phyloP scores from a whole-genome alignment of 805 yeast genomes.

The Komagataella populi region DNA sequence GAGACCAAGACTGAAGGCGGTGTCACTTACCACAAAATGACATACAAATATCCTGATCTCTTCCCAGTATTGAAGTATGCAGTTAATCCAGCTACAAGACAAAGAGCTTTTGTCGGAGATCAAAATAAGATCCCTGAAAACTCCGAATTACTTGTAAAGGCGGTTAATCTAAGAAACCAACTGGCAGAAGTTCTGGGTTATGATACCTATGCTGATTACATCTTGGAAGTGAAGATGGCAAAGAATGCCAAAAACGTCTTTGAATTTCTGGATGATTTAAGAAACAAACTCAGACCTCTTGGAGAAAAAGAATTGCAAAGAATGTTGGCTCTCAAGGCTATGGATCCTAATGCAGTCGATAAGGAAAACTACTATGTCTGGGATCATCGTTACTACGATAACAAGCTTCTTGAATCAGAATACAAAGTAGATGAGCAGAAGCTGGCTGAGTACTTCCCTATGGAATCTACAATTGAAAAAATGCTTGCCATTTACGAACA shows the following conservation, averaged over 20 bases:
- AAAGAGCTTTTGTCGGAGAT: constrained; percentile 48
- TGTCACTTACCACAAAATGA: constrained; percentile 34
- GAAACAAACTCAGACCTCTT: constrained; percentile 39
- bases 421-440: constrained; percentile 60
- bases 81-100: constrained; percentile 47
- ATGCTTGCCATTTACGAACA: constrained; percentile 64
- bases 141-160: constrained; percentile 42
- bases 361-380: constrained; percentile 42
- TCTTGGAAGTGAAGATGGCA: constrained; percentile 73
- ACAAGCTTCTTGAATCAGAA: constrained; percentile 48
- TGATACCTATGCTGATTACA: constrained; percentile 52
- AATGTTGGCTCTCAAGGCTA: constrained; percentile 36
- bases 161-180: constrained; percentile 48
- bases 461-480: constrained; percentile 47
- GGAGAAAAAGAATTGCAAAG: constrained; percentile 39
- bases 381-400: constrained; percentile 63
- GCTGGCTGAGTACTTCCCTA: constrained; percentile 69
- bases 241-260: constrained; percentile 48
- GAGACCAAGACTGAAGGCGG: constrained; percentile 18
- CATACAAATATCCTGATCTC: constrained; percentile 72
- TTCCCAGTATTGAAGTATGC: constrained; percentile 72
- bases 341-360: constrained; percentile 21
- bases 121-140: constrained; percentile 58
- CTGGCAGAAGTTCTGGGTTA: constrained; percentile 57
- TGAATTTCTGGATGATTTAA: constrained; percentile 49